Evolutionary conservation across 2,329 filamentous ascomycete genomes (phyloP).

Genomic region (Beauveria pseudobassiana): DNA sequence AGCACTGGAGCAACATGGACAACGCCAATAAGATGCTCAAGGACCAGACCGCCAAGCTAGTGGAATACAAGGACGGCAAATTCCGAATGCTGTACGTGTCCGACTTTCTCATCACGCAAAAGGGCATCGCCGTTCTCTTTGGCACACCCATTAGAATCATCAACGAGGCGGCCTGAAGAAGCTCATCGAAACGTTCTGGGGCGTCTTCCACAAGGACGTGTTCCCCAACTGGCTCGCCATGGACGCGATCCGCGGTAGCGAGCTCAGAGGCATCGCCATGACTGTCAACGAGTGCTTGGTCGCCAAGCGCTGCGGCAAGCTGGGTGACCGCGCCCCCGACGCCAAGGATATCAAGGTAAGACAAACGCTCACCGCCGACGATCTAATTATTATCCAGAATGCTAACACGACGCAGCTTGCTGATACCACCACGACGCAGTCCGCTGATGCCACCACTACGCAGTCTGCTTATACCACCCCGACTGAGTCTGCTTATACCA

Average conservation of each 20-base stretch:
- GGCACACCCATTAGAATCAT: slow-evolving; percentile 12
- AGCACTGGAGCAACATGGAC: slow-evolving; percentile 18
- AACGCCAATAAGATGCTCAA: slow-evolving; percentile 11
- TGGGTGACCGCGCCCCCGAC: slow-evolving; percentile 17
- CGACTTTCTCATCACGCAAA: slow-evolving; percentile 22
- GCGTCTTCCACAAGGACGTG: slow-evolving; percentile 13
- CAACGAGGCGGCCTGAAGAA: slow-evolving; percentile 14
- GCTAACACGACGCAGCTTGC: too few species aligned
- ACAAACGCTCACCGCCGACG: neutral
- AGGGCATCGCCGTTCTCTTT: slow-evolving; percentile 1
- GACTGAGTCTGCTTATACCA: too few species aligned
- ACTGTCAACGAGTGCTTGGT: slow-evolving; percentile 25
- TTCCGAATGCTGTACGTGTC: slow-evolving; percentile 15
- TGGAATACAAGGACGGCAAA: slow-evolving; percentile 1
- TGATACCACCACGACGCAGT: too few species aligned
- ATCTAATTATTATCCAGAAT: neutral
- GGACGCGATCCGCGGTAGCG: slow-evolving; percentile 20
- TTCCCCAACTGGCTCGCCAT: slow-evolving; percentile 29
- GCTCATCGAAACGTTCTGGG: slow-evolving; percentile 21
- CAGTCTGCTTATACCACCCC: too few species aligned
- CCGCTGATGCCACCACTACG: neutral
- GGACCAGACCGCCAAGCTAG: slow-evolving; percentile 18
- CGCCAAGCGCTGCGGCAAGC: slow-evolving; percentile 18
- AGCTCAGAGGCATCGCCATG: slow-evolving; percentile 20
- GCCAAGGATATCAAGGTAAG: neutral